Percentiles rank a stretch among this genome's conserved stretches.
phyloP scores from a whole-genome alignment of 768 basidiomycete genomes.

The Galerina marginata region DNA sequence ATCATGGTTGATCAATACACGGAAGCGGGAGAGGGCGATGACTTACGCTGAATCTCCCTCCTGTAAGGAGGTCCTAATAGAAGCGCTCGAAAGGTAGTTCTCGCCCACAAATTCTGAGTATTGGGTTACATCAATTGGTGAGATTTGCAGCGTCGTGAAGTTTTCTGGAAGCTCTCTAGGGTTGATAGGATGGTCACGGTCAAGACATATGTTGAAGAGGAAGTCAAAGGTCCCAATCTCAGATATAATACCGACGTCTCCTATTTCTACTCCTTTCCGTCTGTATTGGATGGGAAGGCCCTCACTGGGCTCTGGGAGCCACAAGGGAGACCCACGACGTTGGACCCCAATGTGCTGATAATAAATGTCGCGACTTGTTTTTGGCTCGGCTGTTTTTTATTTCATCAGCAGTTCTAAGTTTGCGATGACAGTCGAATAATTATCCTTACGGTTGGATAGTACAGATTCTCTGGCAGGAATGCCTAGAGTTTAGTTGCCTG shows the following conservation, averaged over 20 bases:
- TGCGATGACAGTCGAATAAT: too few species aligned
- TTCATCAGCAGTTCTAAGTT: too few species aligned
- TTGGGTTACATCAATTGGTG: background rate
- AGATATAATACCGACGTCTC: constrained; percentile 22
- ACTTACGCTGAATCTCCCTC: background rate
- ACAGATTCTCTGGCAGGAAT: too few species aligned
- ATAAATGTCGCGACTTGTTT: constrained; percentile 15
- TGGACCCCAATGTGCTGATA: constrained; percentile 9
- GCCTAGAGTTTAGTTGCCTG: too few species aligned
- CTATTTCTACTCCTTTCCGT: constrained; percentile 13
- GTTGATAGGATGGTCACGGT: constrained; percentile 5
- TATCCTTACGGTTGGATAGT: too few species aligned
- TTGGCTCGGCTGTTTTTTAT: too few species aligned
- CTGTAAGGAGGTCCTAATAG: background rate
- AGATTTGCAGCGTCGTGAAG: background rate
- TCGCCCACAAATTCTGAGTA: background rate
- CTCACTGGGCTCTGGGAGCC: constrained; percentile 19
- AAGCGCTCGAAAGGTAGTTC: constrained; percentile 13
- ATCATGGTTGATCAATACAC: background rate
- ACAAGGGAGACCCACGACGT: constrained; percentile 16
- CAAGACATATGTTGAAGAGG: constrained; percentile 18
- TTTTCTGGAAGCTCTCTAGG: constrained; percentile 7
- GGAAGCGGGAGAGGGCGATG: background rate
- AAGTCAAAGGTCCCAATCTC: constrained; percentile 13
- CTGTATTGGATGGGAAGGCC: constrained; percentile 11